Evolutionary conservation across 768 basidiomycete species (phyloP), one percentile per base, ranked within the genome.

Genomic region (Termitomyces sp.): DNA sequence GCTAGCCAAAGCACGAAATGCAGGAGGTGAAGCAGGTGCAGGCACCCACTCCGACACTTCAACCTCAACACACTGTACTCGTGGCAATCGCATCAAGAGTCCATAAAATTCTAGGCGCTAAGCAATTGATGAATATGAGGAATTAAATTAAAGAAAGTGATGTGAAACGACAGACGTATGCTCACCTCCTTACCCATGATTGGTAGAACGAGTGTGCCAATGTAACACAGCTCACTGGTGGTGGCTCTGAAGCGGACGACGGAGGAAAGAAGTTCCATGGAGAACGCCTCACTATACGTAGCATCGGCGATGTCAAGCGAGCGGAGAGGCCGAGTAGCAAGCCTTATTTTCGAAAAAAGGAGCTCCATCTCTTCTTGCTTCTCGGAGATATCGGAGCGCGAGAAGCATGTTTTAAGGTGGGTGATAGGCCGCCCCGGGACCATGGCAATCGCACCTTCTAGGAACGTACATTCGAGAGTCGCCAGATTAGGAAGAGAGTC

Each of bases 11-110:
- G 84, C 83, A 20, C 83, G 78, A 39, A 85, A 65, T 3, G 84
- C 85, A 7, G 77, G 66, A 2, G 76, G 71, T 29, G 79, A 70
- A 13, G 73, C 65, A 9, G 83, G 86, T 7, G 79, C 66, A 9
- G 86, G 86, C 5, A 76, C 74, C 86, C 86, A 89, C 47, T 81
- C 79, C 18, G 81, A 81, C 25, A 88, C 73, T 39, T 88, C 86
- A 6, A 88, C 70, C 60, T 88, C 86, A 45, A 84, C 63, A 58
- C 80, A 83, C 56, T 76, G 72, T 12, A 88, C 72, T 12, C 65
- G 69, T 1, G 70, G 71, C 23, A 87, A 71, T 25, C 71, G 77
- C 73, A 81, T 80, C 53, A 88, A 72, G 27, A 80, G 68, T 4
- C 79, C 82, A 57, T 87, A 88, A 64, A 88, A 82, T 31, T 71